Percentiles rank a stretch among this genome's conserved stretches.
Conservation (phyloP, 2,329 filamentous ascomycete species). For the Claviceps fusiformis region DNA sequence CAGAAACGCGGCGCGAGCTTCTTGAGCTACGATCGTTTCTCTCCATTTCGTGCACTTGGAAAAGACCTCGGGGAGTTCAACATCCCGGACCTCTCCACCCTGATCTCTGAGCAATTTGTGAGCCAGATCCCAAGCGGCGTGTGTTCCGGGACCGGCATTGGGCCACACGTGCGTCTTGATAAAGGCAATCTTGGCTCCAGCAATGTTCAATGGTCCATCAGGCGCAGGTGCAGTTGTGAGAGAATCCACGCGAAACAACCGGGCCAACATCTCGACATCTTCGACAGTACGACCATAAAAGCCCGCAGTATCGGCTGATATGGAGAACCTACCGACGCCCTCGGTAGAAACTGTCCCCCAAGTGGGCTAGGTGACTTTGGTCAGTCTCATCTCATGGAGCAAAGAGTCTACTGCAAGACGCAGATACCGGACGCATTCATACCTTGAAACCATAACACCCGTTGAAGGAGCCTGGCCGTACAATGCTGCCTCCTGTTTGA, state of each 20-base stretch:
- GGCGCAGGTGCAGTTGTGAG: slow-evolving; percentile 25
- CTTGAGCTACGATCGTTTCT: slow-evolving; percentile 4
- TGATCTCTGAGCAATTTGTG: slow-evolving; percentile 24
- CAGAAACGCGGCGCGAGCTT: slow-evolving; percentile 8
- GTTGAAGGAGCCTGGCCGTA: slow-evolving; percentile 52
- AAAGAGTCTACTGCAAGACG: not conserved
- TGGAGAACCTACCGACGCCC: slow-evolving; percentile 44
- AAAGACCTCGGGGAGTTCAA: slow-evolving; percentile 38
- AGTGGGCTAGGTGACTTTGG: slow-evolving; percentile 29
- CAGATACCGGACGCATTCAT: not conserved
- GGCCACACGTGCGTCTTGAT: slow-evolving; percentile 39
- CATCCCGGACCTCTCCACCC: slow-evolving; percentile 42
- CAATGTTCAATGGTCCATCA: slow-evolving; percentile 19
- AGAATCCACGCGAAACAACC: slow-evolving; percentile 39
- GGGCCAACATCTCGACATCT: slow-evolving; percentile 43
- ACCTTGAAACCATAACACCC: slow-evolving; percentile 49
- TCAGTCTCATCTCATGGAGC: not conserved
- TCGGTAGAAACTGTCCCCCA: slow-evolving; percentile 50
- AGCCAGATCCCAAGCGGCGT: slow-evolving; percentile 27
- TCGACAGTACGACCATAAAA: slow-evolving; percentile 43
- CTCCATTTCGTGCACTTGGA: slow-evolving; percentile 34
- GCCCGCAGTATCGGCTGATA: slow-evolving; percentile 49
- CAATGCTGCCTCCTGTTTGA: slow-evolving; percentile 51
- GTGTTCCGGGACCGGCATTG: slow-evolving; percentile 29
- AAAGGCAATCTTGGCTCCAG: slow-evolving; percentile 39